These are phyloP conservation scores for Pichiaceae sp. DNA, from an alignment of 1,139 yeast species.

Conservation along the genomic window DNA sequence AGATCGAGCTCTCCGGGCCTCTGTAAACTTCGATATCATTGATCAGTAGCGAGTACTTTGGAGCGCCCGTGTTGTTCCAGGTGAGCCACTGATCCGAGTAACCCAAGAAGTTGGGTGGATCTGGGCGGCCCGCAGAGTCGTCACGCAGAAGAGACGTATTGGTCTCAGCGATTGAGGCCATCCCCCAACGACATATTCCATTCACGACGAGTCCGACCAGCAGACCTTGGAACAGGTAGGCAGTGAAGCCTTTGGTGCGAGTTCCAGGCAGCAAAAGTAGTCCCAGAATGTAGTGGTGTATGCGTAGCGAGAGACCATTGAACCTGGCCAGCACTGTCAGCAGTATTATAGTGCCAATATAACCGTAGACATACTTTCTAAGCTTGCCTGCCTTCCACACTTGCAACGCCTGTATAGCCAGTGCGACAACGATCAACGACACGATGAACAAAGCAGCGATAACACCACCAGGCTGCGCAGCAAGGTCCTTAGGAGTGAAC, in stretches of 20 bases:
- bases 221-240: slow-evolving; percentile 73
- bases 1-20: slow-evolving; percentile 38
- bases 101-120: slow-evolving; percentile 47
- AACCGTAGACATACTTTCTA: slow-evolving; percentile 43
- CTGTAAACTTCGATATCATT: slow-evolving; percentile 76
- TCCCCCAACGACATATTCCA: slow-evolving; percentile 91
- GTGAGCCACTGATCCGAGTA: slow-evolving; percentile 11
- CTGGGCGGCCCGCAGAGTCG: slow-evolving; percentile 58
- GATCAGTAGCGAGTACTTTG: slow-evolving; percentile 56
- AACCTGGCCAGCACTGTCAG: slow-evolving; percentile 40
- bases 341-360: slow-evolving; percentile 29
- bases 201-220: slow-evolving; percentile 72
- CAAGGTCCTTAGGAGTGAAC: slow-evolving; percentile 60
- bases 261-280: slow-evolving; percentile 80
- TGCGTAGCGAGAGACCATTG: slow-evolving; percentile 67
- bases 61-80: slow-evolving; percentile 18
- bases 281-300: slow-evolving; percentile 87
- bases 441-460: slow-evolving; percentile 39
- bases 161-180: slow-evolving; percentile 83
- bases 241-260: slow-evolving; percentile 65
- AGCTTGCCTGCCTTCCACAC: slow-evolving; percentile 79
- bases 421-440: slow-evolving; percentile 40
- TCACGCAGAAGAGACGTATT: slow-evolving; percentile 57
- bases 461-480: slow-evolving; percentile 70
- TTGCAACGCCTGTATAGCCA: slow-evolving; percentile 64